These are phyloP conservation scores for Boletus tylopilopsis DNA, from an alignment of 768 basidiomycete genomes.

Conservation along the genomic window DNA sequence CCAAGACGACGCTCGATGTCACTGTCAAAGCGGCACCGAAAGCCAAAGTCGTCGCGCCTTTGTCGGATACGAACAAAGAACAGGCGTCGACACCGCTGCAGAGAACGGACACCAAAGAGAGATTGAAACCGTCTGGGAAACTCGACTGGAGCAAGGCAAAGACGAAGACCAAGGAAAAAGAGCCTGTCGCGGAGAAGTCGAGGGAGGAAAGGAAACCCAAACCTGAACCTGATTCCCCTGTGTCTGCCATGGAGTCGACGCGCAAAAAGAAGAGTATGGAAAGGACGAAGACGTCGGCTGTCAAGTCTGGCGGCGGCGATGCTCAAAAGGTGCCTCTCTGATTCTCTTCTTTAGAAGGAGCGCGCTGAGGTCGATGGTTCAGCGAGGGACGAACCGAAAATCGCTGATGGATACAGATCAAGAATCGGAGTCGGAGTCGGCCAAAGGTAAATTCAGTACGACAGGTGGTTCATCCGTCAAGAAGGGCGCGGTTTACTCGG, in stretches of 20 bases:
- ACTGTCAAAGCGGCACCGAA: conserved; percentile 13
- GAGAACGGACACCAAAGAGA: conserved; percentile 24
- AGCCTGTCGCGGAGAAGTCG: background rate
- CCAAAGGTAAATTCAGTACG: conserved; percentile 9
- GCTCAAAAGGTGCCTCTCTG: conserved; percentile 2
- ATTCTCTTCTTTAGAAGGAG: background rate
- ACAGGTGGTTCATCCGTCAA: conserved; percentile 30
- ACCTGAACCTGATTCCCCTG: background rate
- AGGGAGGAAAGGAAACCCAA: conserved; percentile 20
- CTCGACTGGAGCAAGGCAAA: conserved; percentile 63
- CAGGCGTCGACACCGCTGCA: conserved; percentile 21
- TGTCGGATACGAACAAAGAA: conserved; percentile 25
- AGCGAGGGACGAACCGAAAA: conserved; percentile 42
- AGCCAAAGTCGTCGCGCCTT: conserved; percentile 22
- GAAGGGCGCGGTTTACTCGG: conserved; percentile 52
- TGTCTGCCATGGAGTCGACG: background rate
- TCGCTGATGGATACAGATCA: conserved; percentile 25
- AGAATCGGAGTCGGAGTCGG: conserved; percentile 25
- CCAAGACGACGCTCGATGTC: conserved; percentile 41
- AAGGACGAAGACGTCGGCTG: background rate
- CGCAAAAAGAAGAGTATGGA: background rate
- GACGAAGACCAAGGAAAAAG: conserved; percentile 41
- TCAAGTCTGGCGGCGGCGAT: background rate
- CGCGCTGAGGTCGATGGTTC: conserved; percentile 26
- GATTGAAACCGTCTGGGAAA: conserved; percentile 42